Conservation (phyloP, 2,329 filamentous ascomycete genomes). For the Pseudopyrenochaeta lycopersici region DNA sequence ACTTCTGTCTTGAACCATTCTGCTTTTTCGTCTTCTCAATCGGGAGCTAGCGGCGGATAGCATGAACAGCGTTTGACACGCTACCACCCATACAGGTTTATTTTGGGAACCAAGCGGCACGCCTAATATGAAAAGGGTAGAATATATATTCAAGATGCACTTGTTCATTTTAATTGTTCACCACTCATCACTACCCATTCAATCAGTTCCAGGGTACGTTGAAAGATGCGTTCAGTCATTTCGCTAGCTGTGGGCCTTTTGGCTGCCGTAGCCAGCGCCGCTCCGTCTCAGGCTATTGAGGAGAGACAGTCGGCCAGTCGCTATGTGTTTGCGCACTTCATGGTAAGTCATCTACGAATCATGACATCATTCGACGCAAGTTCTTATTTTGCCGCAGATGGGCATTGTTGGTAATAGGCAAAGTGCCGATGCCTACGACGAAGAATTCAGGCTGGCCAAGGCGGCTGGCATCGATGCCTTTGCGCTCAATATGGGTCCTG, state of each 20-base stretch:
- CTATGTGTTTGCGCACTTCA: slow-evolving; percentile 40
- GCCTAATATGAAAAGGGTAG: neutral
- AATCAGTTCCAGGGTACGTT: neutral
- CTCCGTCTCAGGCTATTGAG: slow-evolving; percentile 14
- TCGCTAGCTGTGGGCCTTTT: slow-evolving; percentile 25
- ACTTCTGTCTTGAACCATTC: neutral
- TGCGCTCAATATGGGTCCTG: slow-evolving; percentile 41
- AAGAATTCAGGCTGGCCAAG: slow-evolving; percentile 38
- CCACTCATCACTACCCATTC: neutral
- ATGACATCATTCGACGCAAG: neutral
- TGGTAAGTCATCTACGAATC: slow-evolving; percentile 18
- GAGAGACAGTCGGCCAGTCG: slow-evolving; percentile 5
- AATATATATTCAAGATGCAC: neutral
- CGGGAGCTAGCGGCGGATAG: neutral
- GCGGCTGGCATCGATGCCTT: slow-evolving; percentile 44
- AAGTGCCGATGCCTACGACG: slow-evolving; percentile 35
- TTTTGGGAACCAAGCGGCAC: neutral
- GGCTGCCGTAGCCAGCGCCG: slow-evolving; percentile 19
- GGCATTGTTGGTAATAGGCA: slow-evolving; percentile 33
- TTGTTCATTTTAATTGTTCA: neutral
- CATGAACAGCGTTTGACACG: neutral
- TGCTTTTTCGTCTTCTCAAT: neutral
- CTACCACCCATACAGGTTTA: neutral
- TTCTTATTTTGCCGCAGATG: slow-evolving; percentile 21
- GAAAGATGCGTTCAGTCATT: slow-evolving; percentile 3